Conservation (phyloP, 1,284 basidiomycete species). For the Phylloboletellus chloephorus region DNA sequence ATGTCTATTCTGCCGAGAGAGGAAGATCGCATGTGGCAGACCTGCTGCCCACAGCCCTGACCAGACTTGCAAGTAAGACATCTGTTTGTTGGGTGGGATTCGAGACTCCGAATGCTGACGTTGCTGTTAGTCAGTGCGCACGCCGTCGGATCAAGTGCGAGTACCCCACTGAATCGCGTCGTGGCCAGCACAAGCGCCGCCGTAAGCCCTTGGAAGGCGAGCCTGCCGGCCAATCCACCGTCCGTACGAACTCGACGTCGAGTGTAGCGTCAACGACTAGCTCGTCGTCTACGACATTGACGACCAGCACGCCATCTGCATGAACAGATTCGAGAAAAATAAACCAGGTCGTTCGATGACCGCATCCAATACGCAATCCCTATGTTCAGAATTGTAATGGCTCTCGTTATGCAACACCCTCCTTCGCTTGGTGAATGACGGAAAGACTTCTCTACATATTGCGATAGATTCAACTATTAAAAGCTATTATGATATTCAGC, state of each 20-base stretch:
- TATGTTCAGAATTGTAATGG: constrained; percentile 11
- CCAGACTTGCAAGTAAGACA: constrained; percentile 36
- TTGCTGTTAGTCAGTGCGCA: constrained; percentile 41
- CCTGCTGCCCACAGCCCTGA: constrained; percentile 32
- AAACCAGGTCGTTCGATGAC: constrained; percentile 5
- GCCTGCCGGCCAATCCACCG: constrained; percentile 18
- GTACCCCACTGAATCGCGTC: constrained; percentile 48
- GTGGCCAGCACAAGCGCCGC: constrained; percentile 46
- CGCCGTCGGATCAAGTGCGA: constrained; percentile 44
- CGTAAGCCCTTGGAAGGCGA: constrained; percentile 30
- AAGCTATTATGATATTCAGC: constrained; percentile 27
- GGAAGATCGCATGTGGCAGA: constrained; percentile 37
- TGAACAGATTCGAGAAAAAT: constrained; percentile 15
- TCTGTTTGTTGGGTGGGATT: not conserved
- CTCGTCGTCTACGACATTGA: constrained; percentile 19
- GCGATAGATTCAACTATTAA: constrained; percentile 19
- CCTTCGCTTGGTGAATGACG: constrained; percentile 10
- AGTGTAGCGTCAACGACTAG: constrained; percentile 16
- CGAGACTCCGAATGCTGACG: constrained; percentile 19
- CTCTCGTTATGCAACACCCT: constrained; percentile 6
- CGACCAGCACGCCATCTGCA: constrained; percentile 21
- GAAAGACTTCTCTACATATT: constrained; percentile 29
- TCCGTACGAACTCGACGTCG: constrained; percentile 23
- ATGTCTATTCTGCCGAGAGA: constrained; percentile 36
- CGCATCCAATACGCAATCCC: constrained; percentile 7